Evolutionary conservation across 768 basidiomycete genomes (phyloP).

Genomic region (Leccinum ochraceum): DNA sequence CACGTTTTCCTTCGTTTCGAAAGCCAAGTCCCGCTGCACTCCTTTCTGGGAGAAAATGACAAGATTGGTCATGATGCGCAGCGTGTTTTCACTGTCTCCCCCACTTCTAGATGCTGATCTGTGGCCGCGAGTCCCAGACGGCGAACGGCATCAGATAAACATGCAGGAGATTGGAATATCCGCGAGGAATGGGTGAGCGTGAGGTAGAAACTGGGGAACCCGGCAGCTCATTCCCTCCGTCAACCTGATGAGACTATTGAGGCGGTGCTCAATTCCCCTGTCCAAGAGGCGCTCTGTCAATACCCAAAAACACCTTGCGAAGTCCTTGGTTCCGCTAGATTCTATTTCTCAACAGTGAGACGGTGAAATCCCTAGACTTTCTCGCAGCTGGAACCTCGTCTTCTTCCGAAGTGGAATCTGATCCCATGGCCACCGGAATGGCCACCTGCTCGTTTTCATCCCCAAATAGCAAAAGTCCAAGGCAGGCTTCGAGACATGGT

Average conservation of each 20-base stretch:
- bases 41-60: conserved; percentile 57
- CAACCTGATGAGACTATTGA: conserved; percentile 48
- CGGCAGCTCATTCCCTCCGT: conserved; percentile 46
- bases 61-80: conserved; percentile 79
- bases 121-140: conserved; percentile 61
- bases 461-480: conserved; percentile 76
- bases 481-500: conserved; percentile 83
- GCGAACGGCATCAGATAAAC: conserved; percentile 73
- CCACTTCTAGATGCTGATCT: conserved; percentile 47
- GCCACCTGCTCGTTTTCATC: conserved; percentile 57
- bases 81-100: conserved; percentile 56
- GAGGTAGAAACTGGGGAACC: conserved; percentile 41
- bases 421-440: conserved; percentile 43
- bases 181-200: conserved; percentile 24
- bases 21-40: conserved; percentile 39
- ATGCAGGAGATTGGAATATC: conserved; percentile 60
- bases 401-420: conserved; percentile 68
- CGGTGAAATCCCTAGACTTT: conserved; percentile 51
- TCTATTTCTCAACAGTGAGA: conserved; percentile 58
- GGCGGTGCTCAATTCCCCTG: conserved; percentile 79
- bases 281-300: conserved; percentile 3
- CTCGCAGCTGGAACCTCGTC: conserved; percentile 46
- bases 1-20: conserved; percentile 33
- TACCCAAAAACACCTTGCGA: conserved; percentile 83
- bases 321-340: conserved; percentile 79